A percentile compares a stretch with the other conserved stretches of the same genome.
These are phyloP conservation scores for Trichodelitschia bisporula DNA, from an alignment of 495 filamentous ascomycete species.

Conservation along the genomic window DNA sequence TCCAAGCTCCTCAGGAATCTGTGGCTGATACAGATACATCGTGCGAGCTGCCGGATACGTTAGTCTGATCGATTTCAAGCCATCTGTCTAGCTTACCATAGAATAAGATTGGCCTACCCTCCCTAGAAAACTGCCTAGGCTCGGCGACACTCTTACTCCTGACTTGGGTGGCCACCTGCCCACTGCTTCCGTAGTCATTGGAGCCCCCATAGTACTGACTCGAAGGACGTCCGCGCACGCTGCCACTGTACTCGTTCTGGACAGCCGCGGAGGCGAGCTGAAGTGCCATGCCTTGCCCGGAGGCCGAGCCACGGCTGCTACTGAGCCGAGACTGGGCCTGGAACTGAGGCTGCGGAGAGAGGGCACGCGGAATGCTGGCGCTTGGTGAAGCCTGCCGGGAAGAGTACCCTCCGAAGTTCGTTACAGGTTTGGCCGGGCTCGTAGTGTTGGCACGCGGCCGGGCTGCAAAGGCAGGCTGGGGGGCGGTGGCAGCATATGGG, in stretches of 20 bases:
- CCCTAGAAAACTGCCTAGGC: slow-evolving; percentile 48
- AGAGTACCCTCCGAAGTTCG: too few species aligned
- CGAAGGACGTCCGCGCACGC: slow-evolving; percentile 13
- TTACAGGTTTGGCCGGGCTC: slow-evolving; percentile 28
- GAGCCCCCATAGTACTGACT: slow-evolving; percentile 35
- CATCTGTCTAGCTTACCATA: slow-evolving; percentile 43
- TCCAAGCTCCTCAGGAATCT: slow-evolving; percentile 81
- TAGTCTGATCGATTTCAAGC: not conserved
- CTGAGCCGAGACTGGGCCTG: not conserved
- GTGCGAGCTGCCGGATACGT: slow-evolving; percentile 45
- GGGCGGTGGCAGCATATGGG: slow-evolving; percentile 7
- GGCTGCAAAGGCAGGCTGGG: too few species aligned
- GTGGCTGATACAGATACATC: slow-evolving; percentile 80
- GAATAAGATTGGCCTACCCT: slow-evolving; percentile 72
- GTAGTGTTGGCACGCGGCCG: slow-evolving; percentile 17
- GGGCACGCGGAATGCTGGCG: too few species aligned
- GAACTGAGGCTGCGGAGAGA: slow-evolving; percentile 9
- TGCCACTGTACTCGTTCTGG: too few species aligned
- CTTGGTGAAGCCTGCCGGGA: too few species aligned
- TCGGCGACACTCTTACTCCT: slow-evolving; percentile 67
- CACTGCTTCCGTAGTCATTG: slow-evolving; percentile 10
- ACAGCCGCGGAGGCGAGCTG: slow-evolving; percentile 38
- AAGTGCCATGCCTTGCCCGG: slow-evolving; percentile 35
- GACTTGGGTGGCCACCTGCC: slow-evolving; percentile 24
- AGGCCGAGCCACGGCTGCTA: too few species aligned